Evolutionary conservation across 257 asterid genomes (phyloP).

Genomic region (Nicotiana tomentosiformis): DNA sequence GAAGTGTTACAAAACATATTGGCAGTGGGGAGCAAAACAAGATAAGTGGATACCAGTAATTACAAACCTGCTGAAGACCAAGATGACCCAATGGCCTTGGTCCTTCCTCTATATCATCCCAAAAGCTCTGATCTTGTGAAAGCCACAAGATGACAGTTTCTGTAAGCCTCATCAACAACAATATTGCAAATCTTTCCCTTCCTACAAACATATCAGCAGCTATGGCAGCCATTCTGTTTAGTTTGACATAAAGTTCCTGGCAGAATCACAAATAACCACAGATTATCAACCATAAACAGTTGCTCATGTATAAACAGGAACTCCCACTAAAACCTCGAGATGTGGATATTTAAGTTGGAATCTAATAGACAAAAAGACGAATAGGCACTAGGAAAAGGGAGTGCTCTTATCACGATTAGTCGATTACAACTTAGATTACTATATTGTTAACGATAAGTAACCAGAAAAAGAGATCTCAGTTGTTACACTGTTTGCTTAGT

Average conservation of each 20-base stretch:
- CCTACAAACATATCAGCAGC: slow-evolving; percentile 97
- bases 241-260: slow-evolving; percentile 87
- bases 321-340: neutral
- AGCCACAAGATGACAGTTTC: slow-evolving; percentile 96
- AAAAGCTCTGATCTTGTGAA: slow-evolving; percentile 90
- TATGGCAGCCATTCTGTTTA: slow-evolving; percentile 79
- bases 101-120: slow-evolving; percentile 97
- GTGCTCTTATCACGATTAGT: neutral
- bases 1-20: neutral
- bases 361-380: neutral
- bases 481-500: neutral
- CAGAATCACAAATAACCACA: slow-evolving; percentile 12
- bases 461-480: neutral
- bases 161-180: slow-evolving; percentile 92
- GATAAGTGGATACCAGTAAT: slow-evolving; percentile 7
- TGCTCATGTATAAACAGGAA: neutral
- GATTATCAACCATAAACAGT: slow-evolving; percentile 1
- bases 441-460: neutral
- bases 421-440: neutral
- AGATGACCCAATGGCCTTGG: slow-evolving; percentile 78
- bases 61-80: slow-evolving; percentile 90
- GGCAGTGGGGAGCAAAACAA: slow-evolving; percentile 3
- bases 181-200: slow-evolving; percentile 87
- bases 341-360: neutral
- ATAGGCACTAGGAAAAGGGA: neutral